Evolutionary conservation across 768 basidiomycete species (phyloP), one percentile per base, ranked within the genome.

Genomic region (Amanita rubescens): DNA sequence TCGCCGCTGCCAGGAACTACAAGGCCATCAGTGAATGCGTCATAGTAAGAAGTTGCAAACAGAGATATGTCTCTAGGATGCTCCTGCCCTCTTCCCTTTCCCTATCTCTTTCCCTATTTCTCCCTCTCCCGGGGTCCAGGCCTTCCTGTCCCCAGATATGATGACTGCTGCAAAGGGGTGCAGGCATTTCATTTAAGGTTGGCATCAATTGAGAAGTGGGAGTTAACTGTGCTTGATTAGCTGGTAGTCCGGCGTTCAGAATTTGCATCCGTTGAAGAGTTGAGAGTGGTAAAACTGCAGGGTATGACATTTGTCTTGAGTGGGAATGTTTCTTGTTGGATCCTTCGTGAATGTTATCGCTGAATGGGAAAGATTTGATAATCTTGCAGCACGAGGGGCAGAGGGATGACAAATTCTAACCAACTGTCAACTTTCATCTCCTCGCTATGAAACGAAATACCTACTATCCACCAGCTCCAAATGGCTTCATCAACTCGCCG

Each of bases 401-500:
- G 43, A n/a, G 77, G 77, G 2, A 78, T 69, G 19, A 79, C 73
- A 24, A 73, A 55, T 53, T 45, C 52, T 53, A 43, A 37, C 20
- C 11, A 25, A 68, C 91, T 93, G 63, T 24, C 45, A 43, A n/a
- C 12, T 10, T 55, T 34, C n/a, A 15, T 34, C 12, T 25, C 30
- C n/a, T n/a, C n/a, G 11, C 12, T 17, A 50, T 15, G 1, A 41
- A 12, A 57, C 54, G 8, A 55, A 41, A 55, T 47, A 67, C 75
- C 61, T 60, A 90, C 91, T 73, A 85, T 85, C 95, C 95, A 97
- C 79, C 85, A 88, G 56, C 84, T 84, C 93, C 94, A 95, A 27
- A 87, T 82, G 11, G 80, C 71, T 57, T 93, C 90, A 51, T 93
- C 87, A 4, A 81, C 73, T 51, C 85, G 72, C 57, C 82, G 79